A percentile compares a stretch with the other conserved stretches of the same genome.
Evolutionary conservation across 2,329 filamentous ascomycete genomes (phyloP).

Genomic region (Claviceps cyperi): DNA sequence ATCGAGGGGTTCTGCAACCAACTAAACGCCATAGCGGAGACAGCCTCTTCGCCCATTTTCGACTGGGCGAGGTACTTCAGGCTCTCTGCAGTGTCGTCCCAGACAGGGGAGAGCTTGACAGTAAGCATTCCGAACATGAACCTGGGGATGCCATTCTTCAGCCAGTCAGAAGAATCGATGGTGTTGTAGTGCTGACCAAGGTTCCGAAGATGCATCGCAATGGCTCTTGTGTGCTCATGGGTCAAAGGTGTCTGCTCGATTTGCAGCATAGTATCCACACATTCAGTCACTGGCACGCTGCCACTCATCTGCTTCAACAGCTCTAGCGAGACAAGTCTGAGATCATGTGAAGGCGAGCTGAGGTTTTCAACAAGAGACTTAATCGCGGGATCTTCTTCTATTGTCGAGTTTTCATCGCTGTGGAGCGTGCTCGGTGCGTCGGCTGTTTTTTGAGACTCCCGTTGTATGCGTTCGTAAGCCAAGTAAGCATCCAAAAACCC

Average conservation of each 20-base stretch:
- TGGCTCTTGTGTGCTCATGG: conserved; percentile 58
- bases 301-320: conserved; percentile 47
- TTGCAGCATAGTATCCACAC: conserved; percentile 47
- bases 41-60: conserved; percentile 55
- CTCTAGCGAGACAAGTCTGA: conserved; percentile 59
- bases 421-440: conserved; percentile 14
- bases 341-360: conserved; percentile 55
- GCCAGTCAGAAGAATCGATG: conserved; percentile 44
- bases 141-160: conserved; percentile 57
- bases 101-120: conserved; percentile 68
- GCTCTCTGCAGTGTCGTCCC: conserved; percentile 68
- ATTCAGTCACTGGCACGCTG: conserved; percentile 11
- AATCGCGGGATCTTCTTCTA: conserved; percentile 46
- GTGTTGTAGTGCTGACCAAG: conserved; percentile 50
- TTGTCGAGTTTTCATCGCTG: conserved; percentile 26
- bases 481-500: conserved; percentile 52
- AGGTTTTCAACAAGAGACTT: conserved; percentile 58
- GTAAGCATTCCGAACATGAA: conserved; percentile 87
- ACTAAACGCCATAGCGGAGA: conserved; percentile 58
- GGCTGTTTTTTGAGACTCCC: conserved; percentile 4
- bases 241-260: conserved; percentile 69
- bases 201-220: conserved; percentile 77
- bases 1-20: conserved; percentile 55
- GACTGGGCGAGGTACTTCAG: conserved; percentile 61
- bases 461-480: conserved; percentile 34